Percentiles rank a stretch among this genome's conserved stretches.
Conservation (phyloP, 1,284 basidiomycete species). For the Trichosporon ovoides region DNA sequence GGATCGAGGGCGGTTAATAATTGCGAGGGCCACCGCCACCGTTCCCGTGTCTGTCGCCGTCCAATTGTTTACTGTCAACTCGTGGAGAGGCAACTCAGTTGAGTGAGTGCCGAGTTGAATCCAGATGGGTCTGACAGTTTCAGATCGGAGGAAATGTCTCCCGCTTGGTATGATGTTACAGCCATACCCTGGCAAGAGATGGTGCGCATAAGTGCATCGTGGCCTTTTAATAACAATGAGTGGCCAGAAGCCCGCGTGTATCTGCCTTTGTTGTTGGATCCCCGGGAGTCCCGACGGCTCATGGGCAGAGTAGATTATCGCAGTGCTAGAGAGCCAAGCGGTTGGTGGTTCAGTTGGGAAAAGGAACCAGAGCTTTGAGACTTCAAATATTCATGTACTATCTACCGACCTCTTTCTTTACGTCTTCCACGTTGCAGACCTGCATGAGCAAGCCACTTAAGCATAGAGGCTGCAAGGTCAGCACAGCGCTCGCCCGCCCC, state of each 20-base stretch:
- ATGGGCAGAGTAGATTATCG: neutral
- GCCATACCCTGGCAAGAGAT: conserved; percentile 25
- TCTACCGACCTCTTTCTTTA: neutral
- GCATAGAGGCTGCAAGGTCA: conserved; percentile 18
- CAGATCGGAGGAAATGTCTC: conserved; percentile 39
- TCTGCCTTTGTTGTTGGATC: conserved; percentile 18
- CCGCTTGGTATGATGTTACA: conserved; percentile 28
- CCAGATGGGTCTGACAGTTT: neutral
- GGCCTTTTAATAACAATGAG: conserved; percentile 12
- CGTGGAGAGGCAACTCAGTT: conserved; percentile 17
- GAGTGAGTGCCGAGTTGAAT: conserved; percentile 17
- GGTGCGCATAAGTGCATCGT: conserved; percentile 11
- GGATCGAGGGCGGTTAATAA: conserved; percentile 17
- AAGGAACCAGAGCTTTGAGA: neutral
- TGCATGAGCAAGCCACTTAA: neutral
- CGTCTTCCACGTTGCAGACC: neutral
- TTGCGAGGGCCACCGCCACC: neutral
- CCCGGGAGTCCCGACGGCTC: neutral
- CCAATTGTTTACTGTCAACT: neutral
- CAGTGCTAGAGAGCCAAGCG: neutral
- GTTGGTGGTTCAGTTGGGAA: neutral
- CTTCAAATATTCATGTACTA: conserved; percentile 10
- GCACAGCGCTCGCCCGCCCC: neutral
- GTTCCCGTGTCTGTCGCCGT: neutral
- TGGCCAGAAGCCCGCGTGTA: conserved; percentile 37